Evolutionary conservation across 2,329 filamentous ascomycete genomes (phyloP).

Genomic region (Sporothrix euskadiensis): DNA sequence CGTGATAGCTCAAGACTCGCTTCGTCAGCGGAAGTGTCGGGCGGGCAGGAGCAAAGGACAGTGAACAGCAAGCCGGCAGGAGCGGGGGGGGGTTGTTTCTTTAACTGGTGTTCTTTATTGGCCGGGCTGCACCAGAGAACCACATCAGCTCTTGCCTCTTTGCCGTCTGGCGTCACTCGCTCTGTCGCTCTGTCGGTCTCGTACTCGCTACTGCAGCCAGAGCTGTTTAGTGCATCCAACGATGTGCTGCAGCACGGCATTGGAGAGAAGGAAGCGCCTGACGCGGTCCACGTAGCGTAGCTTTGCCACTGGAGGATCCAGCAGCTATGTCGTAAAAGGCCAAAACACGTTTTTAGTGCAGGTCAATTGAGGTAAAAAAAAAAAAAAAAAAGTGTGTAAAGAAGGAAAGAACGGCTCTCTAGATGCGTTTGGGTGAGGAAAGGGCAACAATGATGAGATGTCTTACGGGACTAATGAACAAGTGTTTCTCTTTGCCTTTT

Average conservation of each 20-base stretch:
- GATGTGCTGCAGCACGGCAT: slow-evolving; percentile 20
- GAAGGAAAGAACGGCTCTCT: background rate
- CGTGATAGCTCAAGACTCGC: background rate
- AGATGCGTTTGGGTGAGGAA: background rate
- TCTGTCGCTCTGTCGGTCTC: background rate
- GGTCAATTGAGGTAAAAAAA: background rate
- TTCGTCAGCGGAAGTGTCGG: slow-evolving; percentile 25
- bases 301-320: slow-evolving; percentile 18
- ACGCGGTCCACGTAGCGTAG: background rate
- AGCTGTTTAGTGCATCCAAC: slow-evolving; percentile 21
- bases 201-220: background rate
- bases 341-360: slow-evolving; percentile 17
- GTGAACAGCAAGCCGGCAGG: background rate
- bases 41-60: slow-evolving; percentile 1
- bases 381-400: background rate
- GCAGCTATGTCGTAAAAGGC: slow-evolving; percentile 10
- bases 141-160: background rate
- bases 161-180: background rate
- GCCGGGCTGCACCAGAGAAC: background rate
- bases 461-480: slow-evolving; percentile 1
- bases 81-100: background rate
- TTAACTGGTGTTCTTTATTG: background rate
- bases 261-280: background rate
- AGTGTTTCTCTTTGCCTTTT: background rate
- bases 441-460: background rate